phyloP scores from a whole-genome alignment of 805 yeast species.

The Metschnikowia henanensis region DNA sequence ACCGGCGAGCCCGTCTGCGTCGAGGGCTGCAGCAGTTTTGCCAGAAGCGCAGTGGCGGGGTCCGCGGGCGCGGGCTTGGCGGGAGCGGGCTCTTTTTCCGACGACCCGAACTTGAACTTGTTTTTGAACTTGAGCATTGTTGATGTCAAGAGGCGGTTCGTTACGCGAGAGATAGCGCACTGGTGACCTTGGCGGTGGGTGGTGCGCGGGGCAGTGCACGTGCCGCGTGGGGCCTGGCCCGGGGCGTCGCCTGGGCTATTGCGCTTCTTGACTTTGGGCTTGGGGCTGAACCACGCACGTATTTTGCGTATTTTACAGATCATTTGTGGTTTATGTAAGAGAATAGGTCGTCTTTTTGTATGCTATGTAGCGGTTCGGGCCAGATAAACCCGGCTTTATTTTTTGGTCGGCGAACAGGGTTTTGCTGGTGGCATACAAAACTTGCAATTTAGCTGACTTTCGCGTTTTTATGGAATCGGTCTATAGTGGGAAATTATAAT shows the following conservation, averaged over 20 bases:
- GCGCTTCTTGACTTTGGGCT: neutral
- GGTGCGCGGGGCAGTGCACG: constrained; percentile 1
- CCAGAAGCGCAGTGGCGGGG: neutral
- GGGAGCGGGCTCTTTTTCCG: constrained; percentile 17
- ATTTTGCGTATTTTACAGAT: too few relatives aligned
- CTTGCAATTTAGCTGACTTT: too few relatives aligned
- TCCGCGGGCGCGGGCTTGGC: neutral
- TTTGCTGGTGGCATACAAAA: too few relatives aligned
- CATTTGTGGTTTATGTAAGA: too few relatives aligned
- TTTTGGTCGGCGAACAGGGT: too few relatives aligned
- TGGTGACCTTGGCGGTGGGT: neutral
- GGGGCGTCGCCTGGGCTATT: neutral
- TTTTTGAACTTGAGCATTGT: constrained; percentile 32
- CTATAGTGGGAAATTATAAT: too few relatives aligned
- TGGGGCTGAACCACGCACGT: neutral
- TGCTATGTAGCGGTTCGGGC: too few relatives aligned
- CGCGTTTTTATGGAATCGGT: too few relatives aligned
- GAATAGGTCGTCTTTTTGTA: too few relatives aligned
- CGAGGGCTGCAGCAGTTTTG: constrained; percentile 7
- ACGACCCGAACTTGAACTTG: constrained; percentile 28
- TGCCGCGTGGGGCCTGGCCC: neutral
- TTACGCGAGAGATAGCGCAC: neutral
- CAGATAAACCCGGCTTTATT: too few relatives aligned
- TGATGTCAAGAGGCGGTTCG: neutral
- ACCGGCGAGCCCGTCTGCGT: constrained; percentile 9